These are phyloP conservation scores for Lichina pygmaea DNA, from an alignment of 495 filamentous ascomycete genomes.

Conservation along the genomic window DNA sequence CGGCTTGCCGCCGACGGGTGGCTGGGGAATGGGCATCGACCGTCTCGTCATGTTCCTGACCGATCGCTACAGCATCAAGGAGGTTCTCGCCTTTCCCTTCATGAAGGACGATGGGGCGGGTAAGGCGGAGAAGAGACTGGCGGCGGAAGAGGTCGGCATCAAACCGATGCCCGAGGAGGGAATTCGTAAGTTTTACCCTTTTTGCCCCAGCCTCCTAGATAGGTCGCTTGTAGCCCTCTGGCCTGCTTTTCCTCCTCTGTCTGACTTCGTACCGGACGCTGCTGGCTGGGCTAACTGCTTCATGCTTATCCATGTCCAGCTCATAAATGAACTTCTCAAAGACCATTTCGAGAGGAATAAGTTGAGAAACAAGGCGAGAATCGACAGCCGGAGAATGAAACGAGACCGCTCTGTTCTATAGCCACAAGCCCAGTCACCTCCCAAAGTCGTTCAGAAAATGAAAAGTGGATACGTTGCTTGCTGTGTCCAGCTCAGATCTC, in stretches of 20 bases:
- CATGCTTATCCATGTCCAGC: neutral
- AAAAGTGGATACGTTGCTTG: too few species aligned
- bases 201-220: neutral
- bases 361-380: too few species aligned
- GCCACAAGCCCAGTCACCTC: too few species aligned
- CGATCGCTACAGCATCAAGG: slow-evolving; percentile 83
- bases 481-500: too few species aligned
- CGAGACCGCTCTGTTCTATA: too few species aligned
- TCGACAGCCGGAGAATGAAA: too few species aligned
- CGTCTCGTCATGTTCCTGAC: slow-evolving; percentile 94
- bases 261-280: neutral
- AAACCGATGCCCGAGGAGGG: slow-evolving; percentile 39
- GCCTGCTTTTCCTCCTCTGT: too few species aligned
- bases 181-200: slow-evolving; percentile 26
- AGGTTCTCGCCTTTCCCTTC: slow-evolving; percentile 80
- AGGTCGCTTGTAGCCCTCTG: neutral
- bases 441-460: too few species aligned
- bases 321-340: neutral
- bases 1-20: slow-evolving; percentile 78
- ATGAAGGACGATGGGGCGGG: slow-evolving; percentile 34
- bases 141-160: slow-evolving; percentile 37
- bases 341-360: too few species aligned
- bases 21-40: slow-evolving; percentile 95
- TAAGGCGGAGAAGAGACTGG: slow-evolving; percentile 21
- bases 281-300: neutral